Evolutionary conservation across 2,329 filamentous ascomycete species (phyloP).

Genomic region (Aspergillus oerlinghausenensis): DNA sequence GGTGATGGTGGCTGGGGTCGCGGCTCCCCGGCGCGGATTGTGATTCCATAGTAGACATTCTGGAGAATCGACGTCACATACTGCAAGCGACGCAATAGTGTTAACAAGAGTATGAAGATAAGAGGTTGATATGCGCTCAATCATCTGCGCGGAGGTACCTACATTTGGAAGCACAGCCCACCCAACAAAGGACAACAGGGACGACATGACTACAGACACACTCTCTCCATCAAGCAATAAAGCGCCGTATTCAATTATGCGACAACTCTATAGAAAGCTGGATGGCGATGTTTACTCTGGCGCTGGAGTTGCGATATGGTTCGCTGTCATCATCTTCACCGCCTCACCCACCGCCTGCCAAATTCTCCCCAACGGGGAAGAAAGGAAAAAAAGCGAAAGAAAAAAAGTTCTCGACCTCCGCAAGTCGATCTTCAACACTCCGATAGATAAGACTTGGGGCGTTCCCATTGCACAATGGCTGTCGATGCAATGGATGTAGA

Average conservation of each 20-base stretch:
- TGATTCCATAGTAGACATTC: constrained; percentile 76
- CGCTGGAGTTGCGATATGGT: constrained; percentile 1
- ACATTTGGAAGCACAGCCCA: constrained; percentile 62
- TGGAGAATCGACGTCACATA: constrained; percentile 75
- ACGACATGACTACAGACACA: constrained; percentile 28
- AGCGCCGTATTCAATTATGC: neutral
- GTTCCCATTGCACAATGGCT: constrained; percentile 27
- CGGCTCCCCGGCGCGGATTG: constrained; percentile 83
- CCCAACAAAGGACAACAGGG: constrained; percentile 52
- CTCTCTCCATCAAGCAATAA: neutral
- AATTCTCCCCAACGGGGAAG: constrained; percentile 1
- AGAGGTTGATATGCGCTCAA: neutral
- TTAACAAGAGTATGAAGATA: constrained; percentile 7
- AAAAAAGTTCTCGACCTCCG: constrained; percentile 24
- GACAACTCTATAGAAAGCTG: neutral
- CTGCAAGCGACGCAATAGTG: constrained; percentile 40
- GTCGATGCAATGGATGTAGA: constrained; percentile 40
- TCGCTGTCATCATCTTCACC: constrained; percentile 13
- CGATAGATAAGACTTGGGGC: neutral
- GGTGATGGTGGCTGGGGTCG: constrained; percentile 65
- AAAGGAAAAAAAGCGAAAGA: constrained; percentile 23
- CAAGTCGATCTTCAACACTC: constrained; percentile 5
- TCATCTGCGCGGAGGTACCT: constrained; percentile 22
- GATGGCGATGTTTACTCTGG: constrained; percentile 1
- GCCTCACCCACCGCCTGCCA: constrained; percentile 25